Evolutionary conservation across 2,329 filamentous ascomycete genomes (phyloP), one percentile per base, ranked within the genome.

Genomic region (Colletotrichum sp.): DNA sequence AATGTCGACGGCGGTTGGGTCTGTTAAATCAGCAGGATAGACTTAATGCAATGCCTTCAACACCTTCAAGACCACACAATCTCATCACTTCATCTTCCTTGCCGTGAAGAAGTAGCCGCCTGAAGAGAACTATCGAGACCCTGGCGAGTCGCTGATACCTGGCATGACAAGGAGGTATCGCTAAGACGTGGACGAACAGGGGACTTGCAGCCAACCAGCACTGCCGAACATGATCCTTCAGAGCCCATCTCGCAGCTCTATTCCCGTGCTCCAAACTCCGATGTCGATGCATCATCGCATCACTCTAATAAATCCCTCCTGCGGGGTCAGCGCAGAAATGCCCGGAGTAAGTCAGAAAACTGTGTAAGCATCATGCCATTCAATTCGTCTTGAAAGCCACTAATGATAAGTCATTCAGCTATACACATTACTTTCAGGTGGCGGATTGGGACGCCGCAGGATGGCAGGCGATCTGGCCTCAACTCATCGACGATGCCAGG

Each of bases 11-110:
- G 70, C 47, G 70, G 70, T 24, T 76, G 76, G 8, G 69, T 77
- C 7, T 74, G 79, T 16, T 77, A 77, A 34, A 67, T 80, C 5
- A 12, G 54, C 3, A 55, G 21, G 8, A 57, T 18, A 57, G 13
- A 57, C 13, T 29, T 15, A 29, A 51, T 51, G 6, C 13, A 24
- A 21, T 21, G 12, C n/a, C n/a, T 13, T 21, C 11, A 12, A 6
- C 43, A 6, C 11, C n/a, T 21, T 4, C 11, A 4, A 51, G 6
- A 51, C 43, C 4, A 51, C n/a, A 51, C 7, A 51, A 24, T 51
- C 43, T 24, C 43, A 21, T 21, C 43, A 51, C 43, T 13, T 13
- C 43, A 24, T 51, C n/a, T 21, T 21, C n/a, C 12, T 51, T 51
- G 11, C 43, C 12, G 6, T 51, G n/a, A 13, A 34, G 33, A 21